These are phyloP conservation scores for Nigrospora sphaerica DNA, from an alignment of 2,329 filamentous ascomycete species.

Conservation along the genomic window DNA sequence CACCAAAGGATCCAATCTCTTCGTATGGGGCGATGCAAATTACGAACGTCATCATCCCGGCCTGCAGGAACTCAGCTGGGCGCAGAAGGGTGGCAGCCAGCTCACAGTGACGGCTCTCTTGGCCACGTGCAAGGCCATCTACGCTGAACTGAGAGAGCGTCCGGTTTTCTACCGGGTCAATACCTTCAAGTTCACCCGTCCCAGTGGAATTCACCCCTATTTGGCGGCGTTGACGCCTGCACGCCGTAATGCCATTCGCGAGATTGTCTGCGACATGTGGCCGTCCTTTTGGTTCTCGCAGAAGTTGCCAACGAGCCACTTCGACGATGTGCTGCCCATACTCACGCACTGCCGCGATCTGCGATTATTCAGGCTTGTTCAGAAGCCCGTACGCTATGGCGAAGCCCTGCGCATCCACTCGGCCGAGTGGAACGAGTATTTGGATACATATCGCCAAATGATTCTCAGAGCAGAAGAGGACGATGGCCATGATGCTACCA, in stretches of 20 bases:
- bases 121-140: conserved; percentile 3
- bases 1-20: conserved; percentile 4
- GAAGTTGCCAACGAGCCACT: neutral
- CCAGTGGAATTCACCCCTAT: neutral
- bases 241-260: conserved; percentile 4
- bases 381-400: too few species aligned
- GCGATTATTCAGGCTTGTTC: neutral
- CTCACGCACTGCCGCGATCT: neutral
- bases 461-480: too few species aligned
- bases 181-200: neutral
- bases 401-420: too few species aligned
- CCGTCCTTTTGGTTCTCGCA: neutral
- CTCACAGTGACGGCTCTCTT: conserved; percentile 1
- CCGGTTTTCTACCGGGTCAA: conserved; percentile 7
- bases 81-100: neutral
- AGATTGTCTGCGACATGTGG: neutral
- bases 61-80: neutral
- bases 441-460: too few species aligned
- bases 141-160: conserved; percentile 2
- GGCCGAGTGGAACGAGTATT: too few species aligned
- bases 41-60: conserved; percentile 1
- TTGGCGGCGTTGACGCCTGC: conserved; percentile 4
- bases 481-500: too few species aligned
- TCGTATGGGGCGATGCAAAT: conserved; percentile 2
- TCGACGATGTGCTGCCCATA: neutral